Evolutionary conservation across 208 protist species (phyloP).

Genomic region (Vickermania ingenoplastis): DNA sequence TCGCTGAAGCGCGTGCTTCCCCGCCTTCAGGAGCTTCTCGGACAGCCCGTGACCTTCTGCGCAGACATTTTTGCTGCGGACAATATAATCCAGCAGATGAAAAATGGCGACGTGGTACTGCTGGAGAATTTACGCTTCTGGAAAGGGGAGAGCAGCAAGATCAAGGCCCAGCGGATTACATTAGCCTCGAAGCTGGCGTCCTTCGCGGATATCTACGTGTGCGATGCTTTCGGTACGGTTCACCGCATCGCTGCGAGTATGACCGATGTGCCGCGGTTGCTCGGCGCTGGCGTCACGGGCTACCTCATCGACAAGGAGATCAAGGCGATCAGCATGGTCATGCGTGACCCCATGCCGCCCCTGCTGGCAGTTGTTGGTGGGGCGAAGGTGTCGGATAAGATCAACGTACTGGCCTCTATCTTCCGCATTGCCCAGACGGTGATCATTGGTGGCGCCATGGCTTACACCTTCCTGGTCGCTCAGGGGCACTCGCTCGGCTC

Average conservation of each 20-base stretch:
- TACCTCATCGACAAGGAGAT: conserved; percentile 99
- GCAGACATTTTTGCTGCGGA: conserved; percentile 40
- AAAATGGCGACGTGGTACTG: conserved; percentile 92
- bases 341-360: conserved; percentile 78
- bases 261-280: conserved; percentile 80
- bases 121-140: conserved; percentile 99
- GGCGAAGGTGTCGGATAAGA: conserved; percentile 99
- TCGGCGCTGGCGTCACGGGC: conserved; percentile 94
- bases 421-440: conserved; percentile 97
- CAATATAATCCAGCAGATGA: conserved; percentile 52
- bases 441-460: conserved; percentile 99
- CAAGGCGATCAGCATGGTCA: conserved; percentile 95
- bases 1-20: conserved; percentile 90
- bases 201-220: conserved; percentile 98
- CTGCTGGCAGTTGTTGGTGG: conserved; percentile 96
- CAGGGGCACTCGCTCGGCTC: conserved; percentile 85
- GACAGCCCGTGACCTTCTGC: conserved; percentile 44
- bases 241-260: conserved; percentile 98
- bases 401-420: conserved; percentile 98
- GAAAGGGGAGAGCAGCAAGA: conserved; percentile 96
- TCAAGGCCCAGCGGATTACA: conserved; percentile 42
- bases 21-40: conserved; percentile 86
- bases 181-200: conserved; percentile 85
- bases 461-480: conserved; percentile 96
- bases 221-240: conserved; percentile 99